These are phyloP conservation scores for Paraglomus brasilianum DNA, from an alignment of 192 early-diverging fungal genomes.

Conservation along the genomic window DNA sequence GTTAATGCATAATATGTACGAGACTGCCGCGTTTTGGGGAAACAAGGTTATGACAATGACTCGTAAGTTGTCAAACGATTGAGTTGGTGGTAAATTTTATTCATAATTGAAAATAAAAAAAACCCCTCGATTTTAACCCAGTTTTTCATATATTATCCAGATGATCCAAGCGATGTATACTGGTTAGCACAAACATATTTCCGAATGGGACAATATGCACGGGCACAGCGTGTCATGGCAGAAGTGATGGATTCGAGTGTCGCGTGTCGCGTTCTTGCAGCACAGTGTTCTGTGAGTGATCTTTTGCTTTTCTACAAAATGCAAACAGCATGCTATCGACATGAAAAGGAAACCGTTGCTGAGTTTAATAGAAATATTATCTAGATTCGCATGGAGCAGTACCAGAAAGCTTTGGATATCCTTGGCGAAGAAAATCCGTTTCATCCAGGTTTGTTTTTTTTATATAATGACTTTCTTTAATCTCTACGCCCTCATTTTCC, in stretches of 20 bases:
- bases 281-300: slow-evolving; percentile 50
- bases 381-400: slow-evolving; percentile 51
- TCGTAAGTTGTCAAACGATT: slow-evolving; percentile 37
- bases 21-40: slow-evolving; percentile 65
- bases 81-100: not conserved
- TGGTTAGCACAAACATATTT: slow-evolving; percentile 52
- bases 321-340: slow-evolving; percentile 1
- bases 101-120: slow-evolving; percentile 15
- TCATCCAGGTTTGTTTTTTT: not conserved
- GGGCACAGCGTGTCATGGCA: slow-evolving; percentile 47
- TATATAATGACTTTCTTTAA: no score
- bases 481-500: no score
- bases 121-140: not conserved
- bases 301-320: slow-evolving; percentile 3
- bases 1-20: slow-evolving; percentile 47
- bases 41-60: slow-evolving; percentile 63
- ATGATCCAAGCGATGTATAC: slow-evolving; percentile 47
- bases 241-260: slow-evolving; percentile 45
- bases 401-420: slow-evolving; percentile 55
- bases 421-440: slow-evolving; percentile 52
- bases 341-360: not conserved
- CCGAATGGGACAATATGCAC: slow-evolving; percentile 45
- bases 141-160: slow-evolving; percentile 30
- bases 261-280: slow-evolving; percentile 54
- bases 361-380: not conserved